Evolutionary conservation across 257 asterid genomes (phyloP).

Genomic region (Fraxinus excelsior): DNA sequence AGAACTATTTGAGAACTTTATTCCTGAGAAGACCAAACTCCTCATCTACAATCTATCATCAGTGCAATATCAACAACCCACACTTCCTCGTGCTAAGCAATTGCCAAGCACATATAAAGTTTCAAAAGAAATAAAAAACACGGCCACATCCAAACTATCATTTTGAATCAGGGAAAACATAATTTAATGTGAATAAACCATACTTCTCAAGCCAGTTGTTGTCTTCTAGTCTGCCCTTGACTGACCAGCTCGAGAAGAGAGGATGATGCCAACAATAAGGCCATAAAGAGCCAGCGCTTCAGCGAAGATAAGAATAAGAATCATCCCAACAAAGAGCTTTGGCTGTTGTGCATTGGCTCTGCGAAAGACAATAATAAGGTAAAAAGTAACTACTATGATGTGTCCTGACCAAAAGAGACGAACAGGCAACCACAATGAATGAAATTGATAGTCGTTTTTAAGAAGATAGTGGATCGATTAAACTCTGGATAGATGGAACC

Average conservation of each 20-base stretch:
- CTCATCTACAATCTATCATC: conserved; percentile 37
- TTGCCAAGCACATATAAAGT: conserved; percentile 21
- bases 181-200: conserved; percentile 19
- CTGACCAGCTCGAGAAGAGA: conserved; percentile 69
- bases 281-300: conserved; percentile 64
- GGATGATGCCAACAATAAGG: conserved; percentile 65
- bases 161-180: conserved; percentile 25
- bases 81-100: conserved; percentile 28
- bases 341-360: conserved; percentile 68
- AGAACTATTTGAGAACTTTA: conserved; percentile 25
- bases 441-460: not conserved
- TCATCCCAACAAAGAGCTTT: conserved; percentile 64
- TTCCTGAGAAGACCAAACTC: conserved; percentile 28
- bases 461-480: not conserved
- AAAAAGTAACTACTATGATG: not conserved
- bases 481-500: not conserved
- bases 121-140: not conserved
- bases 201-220: not conserved
- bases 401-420: not conserved
- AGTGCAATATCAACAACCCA: conserved; percentile 20
- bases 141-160: conserved; percentile 17
- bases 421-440: not conserved
- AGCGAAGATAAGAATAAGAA: conserved; percentile 55
- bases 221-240: conserved; percentile 56
- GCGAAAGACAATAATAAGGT: conserved; percentile 23